Percentiles rank a stretch among this genome's conserved stretches.
These are phyloP conservation scores for Actinidia chinensis DNA, from an alignment of 179 eudicot genomes.

Conservation along the genomic window DNA sequence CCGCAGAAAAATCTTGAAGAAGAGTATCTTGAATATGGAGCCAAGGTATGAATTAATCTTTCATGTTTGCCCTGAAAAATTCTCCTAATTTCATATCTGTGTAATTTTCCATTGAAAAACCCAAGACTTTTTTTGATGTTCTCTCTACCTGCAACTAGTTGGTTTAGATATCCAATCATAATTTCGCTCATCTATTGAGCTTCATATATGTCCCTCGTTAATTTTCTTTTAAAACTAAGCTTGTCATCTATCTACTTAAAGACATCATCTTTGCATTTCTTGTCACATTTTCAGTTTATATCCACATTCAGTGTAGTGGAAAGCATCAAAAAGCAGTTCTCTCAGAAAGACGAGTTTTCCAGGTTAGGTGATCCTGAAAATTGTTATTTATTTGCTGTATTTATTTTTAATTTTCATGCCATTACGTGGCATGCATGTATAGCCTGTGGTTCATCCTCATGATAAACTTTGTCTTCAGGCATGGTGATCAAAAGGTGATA, in stretches of 20 bases:
- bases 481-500: conserved; percentile 27
- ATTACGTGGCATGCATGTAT: not conserved
- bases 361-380: conserved; percentile 32
- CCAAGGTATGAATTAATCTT: conserved; percentile 51
- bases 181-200: not conserved
- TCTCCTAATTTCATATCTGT: not conserved
- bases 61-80: not conserved
- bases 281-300: conserved; percentile 43
- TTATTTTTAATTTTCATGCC: not conserved
- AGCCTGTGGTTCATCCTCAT: not conserved
- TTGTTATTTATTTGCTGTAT: not conserved
- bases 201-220: too few relatives aligned
- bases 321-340: conserved; percentile 41
- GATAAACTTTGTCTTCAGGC: conserved; percentile 29
- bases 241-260: conserved; percentile 1
- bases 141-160: not conserved
- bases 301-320: conserved; percentile 57
- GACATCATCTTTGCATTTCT: conserved; percentile 11
- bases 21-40: conserved; percentile 58
- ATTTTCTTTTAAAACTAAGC: not conserved
- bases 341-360: conserved; percentile 28
- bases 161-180: not conserved
- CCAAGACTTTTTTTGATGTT: not conserved
- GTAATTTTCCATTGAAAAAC: not conserved
- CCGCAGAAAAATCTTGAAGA: conserved; percentile 58